Base-by-base conservation (phyloP, 495 filamentous ascomycete species). In the Choiromyces venosus region DNA sequence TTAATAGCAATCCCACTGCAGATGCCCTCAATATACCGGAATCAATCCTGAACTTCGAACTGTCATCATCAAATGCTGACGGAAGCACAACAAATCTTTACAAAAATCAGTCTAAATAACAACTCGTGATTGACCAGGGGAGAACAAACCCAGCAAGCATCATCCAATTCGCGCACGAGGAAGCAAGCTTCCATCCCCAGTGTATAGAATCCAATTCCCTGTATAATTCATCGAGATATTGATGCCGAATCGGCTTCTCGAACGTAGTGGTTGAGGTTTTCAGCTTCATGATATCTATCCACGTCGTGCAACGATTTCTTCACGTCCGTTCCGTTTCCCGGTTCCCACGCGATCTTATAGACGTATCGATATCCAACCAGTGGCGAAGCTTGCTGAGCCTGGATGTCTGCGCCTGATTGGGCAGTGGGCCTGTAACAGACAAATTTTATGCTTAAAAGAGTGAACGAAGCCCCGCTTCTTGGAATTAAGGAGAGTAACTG, bases 21-120 rank as follows among this genome's bases (percentile, higher is more conserved):
- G 39, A 39, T 9, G 19, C 68, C 10, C 69, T 68, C 3, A 77
- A 69, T n/a, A 36, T 44, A 19, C 16, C 29, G 12, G 68, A 44
- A 64, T 61, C 66, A 38, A 77, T 39, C 36, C 69, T 68, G 56
- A 77, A 76, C 65, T 76, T 76, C 33, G 72, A 71, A 19, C 46
- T 38, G 18, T 75, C 64, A 25, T 77, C 73, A 37, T 77, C 75
- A 46, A 77, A 76, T 8, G 75, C 75, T 33, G 73, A 76, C 9
- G 75, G 75, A 56, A 77, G 68, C n/a, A 77, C 75, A 21, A 77
- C 71, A 37, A 77, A 77, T 21, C 74, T 73, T 69, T 61, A 14
- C 40, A 33, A 3, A n/a, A 61, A 61, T 33, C 37, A 33, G 37
- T 71, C 38, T 4, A n/a, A 33, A 52, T 64, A 68, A 33, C 33